Evolutionary conservation across 2,329 filamentous ascomycete genomes (phyloP), one percentile per base, ranked within the genome.

Genomic region (Pleochaeta shiraiana): DNA sequence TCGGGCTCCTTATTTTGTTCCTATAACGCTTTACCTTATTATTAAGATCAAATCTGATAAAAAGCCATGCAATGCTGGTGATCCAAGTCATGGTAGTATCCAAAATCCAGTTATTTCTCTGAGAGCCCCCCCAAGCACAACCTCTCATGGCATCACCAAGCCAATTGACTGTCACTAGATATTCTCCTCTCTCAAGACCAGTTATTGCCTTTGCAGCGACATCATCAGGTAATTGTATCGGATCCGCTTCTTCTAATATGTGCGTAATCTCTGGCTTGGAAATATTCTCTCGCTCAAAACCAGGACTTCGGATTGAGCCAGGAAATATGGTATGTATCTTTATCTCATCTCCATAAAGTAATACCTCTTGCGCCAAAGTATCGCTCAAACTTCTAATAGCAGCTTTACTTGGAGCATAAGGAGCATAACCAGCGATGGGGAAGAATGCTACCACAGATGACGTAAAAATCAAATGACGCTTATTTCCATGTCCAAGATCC

Each of bases 401-500:
- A 64, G 85, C 85, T 76, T 98, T 98, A 65, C 86, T 80, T 2
- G 92, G 89, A 0, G 84, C 81, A 74, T 98, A 98, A 0, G 89
- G 81, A 0, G 79, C 80, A 74, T 98, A 98, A 30, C 93, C 93
- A 14, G 85, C 82, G 37, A 95, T 74, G 14, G 88, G 82, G 70
- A 86, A 84, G 70, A 95, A 86, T 1, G 87, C 87, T 21, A 85
- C 76, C 5, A 86, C 81, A 26, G 87, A 93, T 19, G 85, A 84
- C 0, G 93, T 97, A 75, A 97, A 88, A 72, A 98, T 83, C 68
- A 98, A 79, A 74, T 97, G 92, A 64, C 86, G 82, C 11, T 85
- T 78, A 67, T 80, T 76, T 4, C 75, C 70, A 61, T 78, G 74
- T 39, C 77, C 71, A 9, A 77, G 74, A 4, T 74, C 74, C 11